Base-by-base conservation (phyloP, 352 stramenopile species). In the Globisporangium emineosum region DNA sequence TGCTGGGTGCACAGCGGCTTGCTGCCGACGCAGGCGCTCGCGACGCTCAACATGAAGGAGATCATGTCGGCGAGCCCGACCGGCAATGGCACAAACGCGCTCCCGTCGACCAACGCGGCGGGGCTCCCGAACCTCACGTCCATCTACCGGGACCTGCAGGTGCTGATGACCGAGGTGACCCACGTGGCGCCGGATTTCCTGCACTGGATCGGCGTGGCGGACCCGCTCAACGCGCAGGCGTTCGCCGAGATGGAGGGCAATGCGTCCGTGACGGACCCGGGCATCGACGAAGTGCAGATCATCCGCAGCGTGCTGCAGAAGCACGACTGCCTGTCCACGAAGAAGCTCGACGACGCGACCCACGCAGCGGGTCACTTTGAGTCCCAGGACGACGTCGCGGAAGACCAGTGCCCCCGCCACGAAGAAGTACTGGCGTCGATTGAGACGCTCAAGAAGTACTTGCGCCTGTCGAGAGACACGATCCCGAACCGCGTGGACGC, bases 221-320 rank as follows among this genome's bases (percentile, higher is more conserved):
- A 89, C 21, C 70, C 78, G 23, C 68, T 66, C 9, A 87, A 85
- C 50, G 86, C 80, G 2, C 74, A 91, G 57, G 69, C 77, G 25
- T 91, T 77, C 58, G 79, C 85, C 13, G 82, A 94, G 54, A 69
- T 92, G 37, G 83, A 94, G 60, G 86, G 79, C 40, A 90, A 90
- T 50, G 79, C 81, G n/a, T 81, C 77, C 4, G 86, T 92, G 60
- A 91, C 78, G 0, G 86, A 94, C 53, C 71, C 82, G 43, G 83
- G 82, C 45, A 86, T 94, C 49, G 86, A 94, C 60, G 86, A 94
- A 57, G 74, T 86, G 23, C 83, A 92, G 66, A 92, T 94, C 61
- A 91, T 94, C 52, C 83, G 82, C 45, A 83, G 78, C 23, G 86
- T 94, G 50, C 71, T 94, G 9, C 77, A 93, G 62, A 94, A 92